Conservation (phyloP, 2,329 filamentous ascomycete species). For the Talaromyces marneffei region DNA sequence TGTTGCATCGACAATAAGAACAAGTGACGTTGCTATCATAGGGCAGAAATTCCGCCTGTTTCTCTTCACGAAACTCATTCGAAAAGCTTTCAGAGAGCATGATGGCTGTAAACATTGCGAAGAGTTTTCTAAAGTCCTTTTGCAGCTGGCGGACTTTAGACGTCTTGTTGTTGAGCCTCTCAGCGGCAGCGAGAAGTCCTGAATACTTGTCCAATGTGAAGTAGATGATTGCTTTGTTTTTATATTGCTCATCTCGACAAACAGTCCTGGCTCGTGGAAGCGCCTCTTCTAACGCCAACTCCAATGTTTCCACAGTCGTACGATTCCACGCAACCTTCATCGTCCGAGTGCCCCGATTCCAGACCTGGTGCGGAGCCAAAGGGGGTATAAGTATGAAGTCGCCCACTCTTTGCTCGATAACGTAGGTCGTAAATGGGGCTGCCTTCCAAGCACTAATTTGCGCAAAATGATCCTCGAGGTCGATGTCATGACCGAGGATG, state of each 20-base stretch:
- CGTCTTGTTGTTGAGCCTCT: conserved; percentile 41
- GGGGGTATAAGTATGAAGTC: conserved; percentile 94
- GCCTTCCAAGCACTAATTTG: conserved; percentile 94
- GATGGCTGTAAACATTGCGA: conserved; percentile 70
- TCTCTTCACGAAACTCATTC: conserved; percentile 56
- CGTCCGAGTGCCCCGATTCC: conserved; percentile 92
- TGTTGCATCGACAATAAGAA: conserved; percentile 91
- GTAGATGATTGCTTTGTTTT: conserved; percentile 94
- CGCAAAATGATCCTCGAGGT: conserved; percentile 94
- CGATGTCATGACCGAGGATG: conserved; percentile 89
- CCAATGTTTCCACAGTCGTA: conserved; percentile 84
- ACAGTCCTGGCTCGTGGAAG: conserved; percentile 84
- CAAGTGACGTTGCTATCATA: conserved; percentile 93
- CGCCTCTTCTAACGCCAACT: conserved; percentile 78
- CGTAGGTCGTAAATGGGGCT: conserved; percentile 85
- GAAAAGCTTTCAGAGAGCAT: conserved; percentile 82
- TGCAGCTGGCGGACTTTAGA: conserved; percentile 64
- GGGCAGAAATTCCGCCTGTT: conserved; percentile 65
- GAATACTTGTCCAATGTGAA: conserved; percentile 79
- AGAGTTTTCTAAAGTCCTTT: conserved; percentile 75
- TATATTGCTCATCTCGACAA: conserved; percentile 96
- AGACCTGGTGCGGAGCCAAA: conserved; percentile 91
- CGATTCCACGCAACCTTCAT: conserved; percentile 99
- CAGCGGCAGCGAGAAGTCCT: conserved; percentile 52
- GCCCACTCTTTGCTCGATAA: conserved; percentile 83